Percentiles rank a stretch among this genome's conserved stretches.
These are phyloP conservation scores for Hyaloperonospora arabidopsidis DNA, from an alignment of 352 stramenopile genomes.

Conservation along the genomic window DNA sequence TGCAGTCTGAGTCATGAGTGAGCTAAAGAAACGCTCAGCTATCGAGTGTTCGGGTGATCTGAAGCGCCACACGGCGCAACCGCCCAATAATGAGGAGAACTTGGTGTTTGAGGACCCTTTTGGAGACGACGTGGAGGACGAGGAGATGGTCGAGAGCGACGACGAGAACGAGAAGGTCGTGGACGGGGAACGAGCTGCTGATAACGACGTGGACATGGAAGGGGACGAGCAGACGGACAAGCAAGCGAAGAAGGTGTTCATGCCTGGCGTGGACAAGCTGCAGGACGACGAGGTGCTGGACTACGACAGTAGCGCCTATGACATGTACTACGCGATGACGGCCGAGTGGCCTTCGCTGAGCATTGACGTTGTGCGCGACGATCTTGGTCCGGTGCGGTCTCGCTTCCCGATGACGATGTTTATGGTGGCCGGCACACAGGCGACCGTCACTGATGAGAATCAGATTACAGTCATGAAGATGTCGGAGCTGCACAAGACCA, in stretches of 20 bases:
- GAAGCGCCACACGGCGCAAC: constrained; percentile 47
- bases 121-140: constrained; percentile 85
- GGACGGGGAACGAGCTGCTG: constrained; percentile 34
- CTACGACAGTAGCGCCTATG: constrained; percentile 98
- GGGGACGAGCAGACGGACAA: constrained; percentile 48
- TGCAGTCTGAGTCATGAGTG: constrained; percentile 32
- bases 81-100: constrained; percentile 33
- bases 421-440: constrained; percentile 94
- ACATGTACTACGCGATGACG: constrained; percentile 98
- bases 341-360: constrained; percentile 97
- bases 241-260: constrained; percentile 87
- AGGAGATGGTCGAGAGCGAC: constrained; percentile 84
- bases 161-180: constrained; percentile 52
- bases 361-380: constrained; percentile 96
- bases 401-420: constrained; percentile 95
- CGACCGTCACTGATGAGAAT: constrained; percentile 89
- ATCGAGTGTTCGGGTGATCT: constrained; percentile 29
- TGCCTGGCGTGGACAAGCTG: constrained; percentile 88
- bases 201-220: constrained; percentile 71
- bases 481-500: constrained; percentile 92
- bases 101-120: constrained; percentile 87
- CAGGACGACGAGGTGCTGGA: constrained; percentile 93
- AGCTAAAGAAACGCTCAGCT: constrained; percentile 63
- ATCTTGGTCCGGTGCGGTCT: constrained; percentile 88
- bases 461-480: constrained; percentile 98